Evolutionary conservation across 2,329 filamentous ascomycete genomes (phyloP).

Genomic region (Xylaria sp.): DNA sequence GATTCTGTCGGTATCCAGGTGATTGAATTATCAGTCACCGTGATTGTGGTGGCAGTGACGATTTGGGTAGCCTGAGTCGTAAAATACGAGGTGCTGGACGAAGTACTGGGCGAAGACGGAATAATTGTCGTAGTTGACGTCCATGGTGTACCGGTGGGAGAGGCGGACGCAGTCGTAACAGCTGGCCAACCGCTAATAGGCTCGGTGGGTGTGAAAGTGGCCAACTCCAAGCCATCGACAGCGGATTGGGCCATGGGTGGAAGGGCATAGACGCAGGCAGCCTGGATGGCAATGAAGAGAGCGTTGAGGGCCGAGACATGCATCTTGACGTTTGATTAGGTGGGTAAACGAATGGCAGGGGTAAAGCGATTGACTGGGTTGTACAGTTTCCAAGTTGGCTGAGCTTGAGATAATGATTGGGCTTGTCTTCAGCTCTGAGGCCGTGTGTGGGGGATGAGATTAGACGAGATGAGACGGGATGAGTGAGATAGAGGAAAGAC

Average conservation of each 20-base stretch:
- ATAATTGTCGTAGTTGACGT: slow-evolving; percentile 12
- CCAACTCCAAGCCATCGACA: slow-evolving; percentile 10
- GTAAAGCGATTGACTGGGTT: slow-evolving; percentile 6
- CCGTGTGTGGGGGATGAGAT: background rate
- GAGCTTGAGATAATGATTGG: slow-evolving; percentile 4
- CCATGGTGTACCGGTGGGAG: slow-evolving; percentile 12
- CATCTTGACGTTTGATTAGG: slow-evolving; percentile 31
- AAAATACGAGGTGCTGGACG: slow-evolving; percentile 22
- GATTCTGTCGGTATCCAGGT: slow-evolving; percentile 30
- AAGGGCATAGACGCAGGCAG: slow-evolving; percentile 28
- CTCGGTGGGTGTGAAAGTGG: slow-evolving; percentile 25
- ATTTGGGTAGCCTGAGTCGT: slow-evolving; percentile 24
- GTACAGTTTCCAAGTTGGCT: slow-evolving; percentile 19
- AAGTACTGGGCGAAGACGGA: slow-evolving; percentile 12
- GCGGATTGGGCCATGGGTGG: slow-evolving; percentile 28
- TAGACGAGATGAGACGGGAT: background rate
- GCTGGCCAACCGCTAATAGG: slow-evolving; percentile 34
- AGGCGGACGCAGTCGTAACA: background rate
- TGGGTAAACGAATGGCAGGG: background rate
- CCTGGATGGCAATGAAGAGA: slow-evolving; percentile 34
- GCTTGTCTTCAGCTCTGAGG: slow-evolving; percentile 3
- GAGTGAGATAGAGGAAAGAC: slow-evolving; percentile 14
- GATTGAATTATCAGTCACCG: slow-evolving; percentile 36
- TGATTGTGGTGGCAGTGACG: slow-evolving; percentile 36
- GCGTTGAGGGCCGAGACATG: slow-evolving; percentile 22